A percentile compares a stretch with the other conserved stretches of the same genome.
These are phyloP conservation scores for Neoconidiobolus thromboides DNA, from an alignment of 371 early-diverging fungal genomes.

Conservation along the genomic window DNA sequence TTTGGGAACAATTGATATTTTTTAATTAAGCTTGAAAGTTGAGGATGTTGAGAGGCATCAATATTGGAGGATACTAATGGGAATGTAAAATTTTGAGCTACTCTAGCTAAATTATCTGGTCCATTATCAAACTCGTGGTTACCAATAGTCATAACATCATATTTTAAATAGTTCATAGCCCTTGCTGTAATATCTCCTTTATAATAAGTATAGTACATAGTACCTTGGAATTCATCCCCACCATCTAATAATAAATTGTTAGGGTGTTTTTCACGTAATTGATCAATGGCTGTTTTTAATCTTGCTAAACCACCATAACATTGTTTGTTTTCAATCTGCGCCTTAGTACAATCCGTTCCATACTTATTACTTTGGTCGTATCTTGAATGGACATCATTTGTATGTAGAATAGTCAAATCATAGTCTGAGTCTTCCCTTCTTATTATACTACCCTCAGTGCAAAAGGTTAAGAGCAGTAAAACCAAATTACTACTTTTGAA, in stretches of 20 bases:
- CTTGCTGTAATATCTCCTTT: conserved; percentile 24
- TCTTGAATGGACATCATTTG: conserved; percentile 45
- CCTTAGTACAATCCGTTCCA: conserved; percentile 25
- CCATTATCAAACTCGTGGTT: conserved; percentile 59
- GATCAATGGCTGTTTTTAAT: conserved; percentile 26
- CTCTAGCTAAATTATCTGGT: conserved; percentile 22
- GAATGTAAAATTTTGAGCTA: conserved; percentile 26
- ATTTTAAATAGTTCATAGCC: conserved; percentile 32
- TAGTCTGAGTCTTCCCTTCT: conserved; percentile 9
- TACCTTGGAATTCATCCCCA: conserved; percentile 43
- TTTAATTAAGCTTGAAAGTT: conserved; percentile 23
- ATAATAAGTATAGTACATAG: conserved; percentile 32
- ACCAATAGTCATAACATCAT: conserved; percentile 37
- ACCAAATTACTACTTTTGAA: too few species aligned
- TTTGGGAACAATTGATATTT: conserved; percentile 42
- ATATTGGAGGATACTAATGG: conserved; percentile 49
- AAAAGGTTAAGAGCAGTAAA: too few species aligned
- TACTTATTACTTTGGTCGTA: conserved; percentile 27
- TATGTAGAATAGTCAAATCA: conserved; percentile 26
- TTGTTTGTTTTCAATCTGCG: conserved; percentile 15
- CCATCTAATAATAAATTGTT: conserved; percentile 30
- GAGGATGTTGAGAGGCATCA: conserved; percentile 18
- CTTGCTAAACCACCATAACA: conserved; percentile 43
- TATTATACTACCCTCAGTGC: too few species aligned
- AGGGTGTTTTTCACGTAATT: conserved; percentile 17